Base-by-base conservation (phyloP, 2,329 filamentous ascomycete species). In the Boeremia lycopersici region DNA sequence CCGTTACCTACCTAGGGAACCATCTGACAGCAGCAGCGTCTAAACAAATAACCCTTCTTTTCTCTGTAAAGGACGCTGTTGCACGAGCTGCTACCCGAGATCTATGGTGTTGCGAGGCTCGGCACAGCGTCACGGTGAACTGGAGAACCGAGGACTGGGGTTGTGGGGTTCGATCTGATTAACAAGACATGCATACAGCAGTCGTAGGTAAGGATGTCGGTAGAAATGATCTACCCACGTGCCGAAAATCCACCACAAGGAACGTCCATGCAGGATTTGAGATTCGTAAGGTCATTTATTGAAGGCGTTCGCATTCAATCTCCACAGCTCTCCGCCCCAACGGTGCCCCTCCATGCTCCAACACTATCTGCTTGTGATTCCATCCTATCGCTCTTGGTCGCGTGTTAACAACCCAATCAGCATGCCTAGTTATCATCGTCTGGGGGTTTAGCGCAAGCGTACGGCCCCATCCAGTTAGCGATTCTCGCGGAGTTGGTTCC, bases 61-160 rank as follows among this genome's bases (percentile, higher is more conserved):
- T 6, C 2, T 51, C 34, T 65, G 51, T 47, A 58, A 62, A 43
- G 64, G 61, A 62, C 25, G 36, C 48, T 56, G 39, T 17, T 38
- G 41, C 23, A 47, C 15, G 29, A 35, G 23, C 43, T 45, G 41
- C 41, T 55, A 50, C 52, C 52, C 52, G 52, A 50, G 52, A 41
- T 41, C 52, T 46, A 49, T 40, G 59, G 48, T 41, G 19, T 33
- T 60, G 58, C 59, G 69, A 71, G 69, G 67, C 67, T 71, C 68
- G 68, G 68, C 49, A 68, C 58, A 52, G 51, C 53, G 50, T 61
- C 29, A 48, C 40, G 53, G 42, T 59, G 57, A 60, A 48, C 42
- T 53, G 49, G 61, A 65, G 56, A 68, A 64, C 67, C 67, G 64
- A 67, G 65, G 65, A 46, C 23, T 38, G 17, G 19, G 47, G 45